These are phyloP conservation scores for Neocallimastix lanati DNA, from an alignment of 192 early-diverging fungal species.

Conservation along the genomic window DNA sequence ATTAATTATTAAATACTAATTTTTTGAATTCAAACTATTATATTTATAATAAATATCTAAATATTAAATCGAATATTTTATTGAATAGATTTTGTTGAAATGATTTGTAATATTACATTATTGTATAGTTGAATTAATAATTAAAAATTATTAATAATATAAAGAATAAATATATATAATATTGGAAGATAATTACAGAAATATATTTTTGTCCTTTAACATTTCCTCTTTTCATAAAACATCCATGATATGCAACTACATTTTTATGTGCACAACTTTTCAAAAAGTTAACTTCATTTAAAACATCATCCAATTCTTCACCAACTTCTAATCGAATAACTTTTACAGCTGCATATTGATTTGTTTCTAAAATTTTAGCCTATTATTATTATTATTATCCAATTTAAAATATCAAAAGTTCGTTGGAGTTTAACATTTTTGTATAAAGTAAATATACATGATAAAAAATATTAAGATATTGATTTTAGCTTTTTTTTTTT, in stretches of 20 bases:
- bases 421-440: no score
- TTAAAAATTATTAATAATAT: no score
- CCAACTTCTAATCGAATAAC: constrained; percentile 33
- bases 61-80: no score
- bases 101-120: no score
- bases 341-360: constrained; percentile 24
- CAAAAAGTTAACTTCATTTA: constrained; percentile 41
- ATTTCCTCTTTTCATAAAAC: constrained; percentile 27
- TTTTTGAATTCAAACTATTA: no score
- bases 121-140: no score
- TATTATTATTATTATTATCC: constrained; percentile 2
- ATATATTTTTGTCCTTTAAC: constrained; percentile 28
- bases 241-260: constrained; percentile 31
- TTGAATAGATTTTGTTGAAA: no score
- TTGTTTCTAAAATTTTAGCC: constrained; percentile 16
- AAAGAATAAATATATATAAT: background rate
- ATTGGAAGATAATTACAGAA: constrained; percentile 10
- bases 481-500: background rate
- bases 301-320: constrained; percentile 36
- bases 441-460: no score
- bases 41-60: no score
- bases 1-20: no score
- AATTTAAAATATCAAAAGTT: no score
- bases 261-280: constrained; percentile 25
- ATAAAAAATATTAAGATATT: no score